Evolutionary conservation across 2,329 filamentous ascomycete genomes (phyloP).

Genomic region (Blastomyces parvus): DNA sequence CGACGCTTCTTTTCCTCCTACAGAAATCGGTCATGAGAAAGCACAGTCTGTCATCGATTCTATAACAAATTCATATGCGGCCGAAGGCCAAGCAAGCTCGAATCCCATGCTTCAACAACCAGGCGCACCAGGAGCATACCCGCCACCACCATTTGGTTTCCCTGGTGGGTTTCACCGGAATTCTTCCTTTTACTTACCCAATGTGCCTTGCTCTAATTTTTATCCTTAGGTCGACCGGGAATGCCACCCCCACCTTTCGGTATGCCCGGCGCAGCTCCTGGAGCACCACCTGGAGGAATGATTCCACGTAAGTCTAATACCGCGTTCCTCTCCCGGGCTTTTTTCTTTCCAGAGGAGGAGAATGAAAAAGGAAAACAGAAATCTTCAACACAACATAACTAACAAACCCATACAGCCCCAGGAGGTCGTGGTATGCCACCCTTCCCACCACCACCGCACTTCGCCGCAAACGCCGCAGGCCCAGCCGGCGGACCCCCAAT

Average conservation of each 20-base stretch:
- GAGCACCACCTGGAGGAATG: conserved; percentile 31
- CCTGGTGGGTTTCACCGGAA: conserved; percentile 40
- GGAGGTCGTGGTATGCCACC: conserved; percentile 44
- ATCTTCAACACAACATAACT: neutral
- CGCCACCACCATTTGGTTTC: conserved; percentile 52
- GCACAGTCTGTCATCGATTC: conserved; percentile 97
- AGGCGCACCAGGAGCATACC: conserved; percentile 35
- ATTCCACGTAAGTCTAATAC: conserved; percentile 44
- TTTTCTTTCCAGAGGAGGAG: neutral
- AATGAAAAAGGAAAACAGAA: neutral
- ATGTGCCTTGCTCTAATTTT: neutral
- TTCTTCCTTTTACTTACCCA: neutral
- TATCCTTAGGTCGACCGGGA: conserved; percentile 27
- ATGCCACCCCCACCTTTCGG: conserved; percentile 52
- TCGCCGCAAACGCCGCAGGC: conserved; percentile 19
- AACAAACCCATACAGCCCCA: conserved; percentile 36
- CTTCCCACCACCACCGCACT: conserved; percentile 44
- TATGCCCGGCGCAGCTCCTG: conserved; percentile 36
- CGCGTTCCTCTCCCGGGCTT: no score
- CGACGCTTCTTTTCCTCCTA: neutral
- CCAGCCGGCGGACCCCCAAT: conserved; percentile 30
- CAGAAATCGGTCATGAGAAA: conserved; percentile 97
- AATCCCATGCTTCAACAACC: conserved; percentile 75
- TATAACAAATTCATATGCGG: conserved; percentile 91
- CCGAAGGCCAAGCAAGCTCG: conserved; percentile 75